Evolutionary conservation across 768 basidiomycete genomes (phyloP).

Genomic region (Phylloporus sp.): DNA sequence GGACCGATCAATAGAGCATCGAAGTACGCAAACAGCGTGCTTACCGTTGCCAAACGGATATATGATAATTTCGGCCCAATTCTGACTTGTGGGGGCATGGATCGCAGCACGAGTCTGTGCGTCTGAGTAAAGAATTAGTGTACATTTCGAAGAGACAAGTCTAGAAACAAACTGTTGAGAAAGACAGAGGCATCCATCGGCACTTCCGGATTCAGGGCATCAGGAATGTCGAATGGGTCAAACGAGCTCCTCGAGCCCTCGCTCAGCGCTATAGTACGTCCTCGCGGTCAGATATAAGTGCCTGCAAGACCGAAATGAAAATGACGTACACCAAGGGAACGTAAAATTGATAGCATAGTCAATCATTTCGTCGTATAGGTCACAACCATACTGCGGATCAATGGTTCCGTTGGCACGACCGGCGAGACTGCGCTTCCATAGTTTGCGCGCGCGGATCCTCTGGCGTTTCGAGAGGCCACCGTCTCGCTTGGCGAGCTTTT

Average conservation of each 20-base stretch:
- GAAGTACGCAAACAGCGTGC: background rate
- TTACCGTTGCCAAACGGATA: slow-evolving; percentile 36
- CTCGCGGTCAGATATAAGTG: slow-evolving; percentile 4
- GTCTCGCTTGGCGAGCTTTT: slow-evolving; percentile 21
- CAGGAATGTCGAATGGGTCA: slow-evolving; percentile 51
- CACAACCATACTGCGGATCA: slow-evolving; percentile 64
- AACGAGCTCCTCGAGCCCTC: slow-evolving; percentile 32
- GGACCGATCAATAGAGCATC: background rate
- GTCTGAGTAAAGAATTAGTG: slow-evolving; percentile 34
- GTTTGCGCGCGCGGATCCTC: slow-evolving; percentile 21
- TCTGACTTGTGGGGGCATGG: slow-evolving; percentile 62
- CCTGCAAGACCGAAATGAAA: background rate
- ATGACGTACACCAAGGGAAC: slow-evolving; percentile 50
- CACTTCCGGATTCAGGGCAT: slow-evolving; percentile 51
- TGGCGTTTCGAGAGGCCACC: slow-evolving; percentile 22
- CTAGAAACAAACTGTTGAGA: slow-evolving; percentile 50
- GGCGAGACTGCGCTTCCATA: slow-evolving; percentile 45
- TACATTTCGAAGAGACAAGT: background rate
- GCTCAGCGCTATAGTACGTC: slow-evolving; percentile 16
- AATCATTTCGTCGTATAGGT: slow-evolving; percentile 58
- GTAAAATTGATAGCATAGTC: slow-evolving; percentile 75
- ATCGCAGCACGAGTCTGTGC: slow-evolving; percentile 53
- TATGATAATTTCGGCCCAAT: slow-evolving; percentile 35
- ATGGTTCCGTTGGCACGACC: slow-evolving; percentile 51
- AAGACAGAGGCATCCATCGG: slow-evolving; percentile 52